These are phyloP conservation scores for Solanum medicagineum DNA, from an alignment of 257 asterid species.

Conservation along the genomic window DNA sequence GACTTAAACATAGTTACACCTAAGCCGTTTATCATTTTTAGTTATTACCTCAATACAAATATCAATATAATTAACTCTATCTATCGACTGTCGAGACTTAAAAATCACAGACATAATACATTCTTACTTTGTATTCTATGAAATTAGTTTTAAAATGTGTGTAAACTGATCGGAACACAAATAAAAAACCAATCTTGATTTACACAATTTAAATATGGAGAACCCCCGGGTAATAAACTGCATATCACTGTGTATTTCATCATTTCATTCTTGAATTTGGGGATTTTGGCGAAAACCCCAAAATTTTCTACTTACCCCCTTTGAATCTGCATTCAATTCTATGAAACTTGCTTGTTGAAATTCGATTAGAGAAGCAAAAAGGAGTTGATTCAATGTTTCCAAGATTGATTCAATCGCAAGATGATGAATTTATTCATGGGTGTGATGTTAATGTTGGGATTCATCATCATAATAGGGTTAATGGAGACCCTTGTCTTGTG, in stretches of 20 bases:
- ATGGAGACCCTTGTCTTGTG: constrained; percentile 53
- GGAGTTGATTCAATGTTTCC: constrained; percentile 28
- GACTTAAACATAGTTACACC: not conserved
- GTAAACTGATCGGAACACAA: not conserved
- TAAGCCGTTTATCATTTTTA: fast-evolving
- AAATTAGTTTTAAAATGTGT: not conserved
- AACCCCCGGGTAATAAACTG: not conserved
- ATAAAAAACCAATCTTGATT: not conserved
- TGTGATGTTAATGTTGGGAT: not conserved
- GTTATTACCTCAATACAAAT: not conserved
- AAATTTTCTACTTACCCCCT: not conserved
- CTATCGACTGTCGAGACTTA: not conserved
- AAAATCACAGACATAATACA: not conserved
- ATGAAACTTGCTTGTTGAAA: not conserved
- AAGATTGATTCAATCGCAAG: constrained; percentile 42
- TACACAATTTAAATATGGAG: not conserved
- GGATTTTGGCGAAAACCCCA: not conserved
- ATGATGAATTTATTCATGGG: not conserved
- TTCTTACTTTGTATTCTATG: not conserved
- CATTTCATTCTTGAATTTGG: not conserved
- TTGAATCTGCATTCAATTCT: not conserved
- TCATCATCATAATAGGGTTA: not conserved
- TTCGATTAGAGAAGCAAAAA: not conserved
- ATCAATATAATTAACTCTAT: not conserved
- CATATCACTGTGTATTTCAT: not conserved